Percentiles rank a stretch among this genome's conserved stretches.
Conservation (phyloP, 192 early-diverging fungal species). For the Linnemannia hyalina region DNA sequence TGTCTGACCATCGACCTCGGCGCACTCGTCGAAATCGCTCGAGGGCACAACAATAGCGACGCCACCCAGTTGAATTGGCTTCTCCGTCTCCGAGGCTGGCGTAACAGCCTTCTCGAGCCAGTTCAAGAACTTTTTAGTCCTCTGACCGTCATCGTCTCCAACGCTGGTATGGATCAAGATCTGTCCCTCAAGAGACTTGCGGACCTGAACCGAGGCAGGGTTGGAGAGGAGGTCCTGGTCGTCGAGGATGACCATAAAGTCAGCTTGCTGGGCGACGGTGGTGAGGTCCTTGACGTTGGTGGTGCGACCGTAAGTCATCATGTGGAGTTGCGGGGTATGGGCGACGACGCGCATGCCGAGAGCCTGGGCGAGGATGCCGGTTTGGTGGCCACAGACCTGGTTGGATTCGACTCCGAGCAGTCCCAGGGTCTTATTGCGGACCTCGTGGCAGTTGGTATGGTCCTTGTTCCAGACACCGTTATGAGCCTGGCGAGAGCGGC, state of each 20-base stretch:
- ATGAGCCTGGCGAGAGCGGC: constrained; percentile 47
- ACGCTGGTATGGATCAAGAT: constrained; percentile 53
- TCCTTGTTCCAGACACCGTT: constrained; percentile 51
- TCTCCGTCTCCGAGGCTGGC: constrained; percentile 25
- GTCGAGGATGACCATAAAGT: constrained; percentile 51
- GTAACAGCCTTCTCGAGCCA: constrained; percentile 50
- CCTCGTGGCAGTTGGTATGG: constrained; percentile 54
- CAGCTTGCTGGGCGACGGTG: constrained; percentile 43
- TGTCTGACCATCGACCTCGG: constrained; percentile 13
- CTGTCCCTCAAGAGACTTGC: constrained; percentile 38
- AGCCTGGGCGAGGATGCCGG: constrained; percentile 51
- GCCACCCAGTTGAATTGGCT: constrained; percentile 37
- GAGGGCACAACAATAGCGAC: constrained; percentile 50
- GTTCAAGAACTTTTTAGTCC: constrained; percentile 50
- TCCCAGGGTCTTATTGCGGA: constrained; percentile 52
- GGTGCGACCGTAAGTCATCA: constrained; percentile 55
- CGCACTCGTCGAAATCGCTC: constrained; percentile 51
- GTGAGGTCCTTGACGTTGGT: constrained; percentile 52
- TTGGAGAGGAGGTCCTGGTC: constrained; percentile 48
- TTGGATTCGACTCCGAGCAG: constrained; percentile 49
- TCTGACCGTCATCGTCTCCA: constrained; percentile 43
- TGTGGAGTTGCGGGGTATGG: constrained; percentile 46
- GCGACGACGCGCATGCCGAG: constrained; percentile 53
- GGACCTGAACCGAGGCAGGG: constrained; percentile 45
- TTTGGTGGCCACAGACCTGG: constrained; percentile 43